Percentiles rank a stretch among this genome's conserved stretches.
Conservation (phyloP, 192 early-diverging fungal genomes). For the Coemansia sp. region DNA sequence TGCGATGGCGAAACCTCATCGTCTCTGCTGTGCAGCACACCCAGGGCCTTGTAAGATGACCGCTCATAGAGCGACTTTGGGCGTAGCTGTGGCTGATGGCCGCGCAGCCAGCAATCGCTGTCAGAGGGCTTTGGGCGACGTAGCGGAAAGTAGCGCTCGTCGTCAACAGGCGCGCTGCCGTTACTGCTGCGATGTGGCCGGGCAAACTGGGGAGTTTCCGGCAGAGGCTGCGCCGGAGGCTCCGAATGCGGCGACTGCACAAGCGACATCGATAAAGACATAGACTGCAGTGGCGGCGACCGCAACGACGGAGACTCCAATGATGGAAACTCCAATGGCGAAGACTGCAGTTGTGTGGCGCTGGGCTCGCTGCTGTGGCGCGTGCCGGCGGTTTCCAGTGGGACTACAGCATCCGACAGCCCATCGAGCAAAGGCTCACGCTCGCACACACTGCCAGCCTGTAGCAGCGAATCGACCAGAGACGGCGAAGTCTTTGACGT, state of each 20-base stretch:
- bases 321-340: too few species aligned
- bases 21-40: not conserved
- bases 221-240: slow-evolving; percentile 4
- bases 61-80: slow-evolving; percentile 50
- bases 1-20: slow-evolving; percentile 11
- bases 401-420: not conserved
- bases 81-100: slow-evolving; percentile 10
- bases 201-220: slow-evolving; percentile 2
- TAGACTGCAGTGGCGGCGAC: not conserved
- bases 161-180: not conserved
- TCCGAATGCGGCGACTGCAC: slow-evolving; percentile 3
- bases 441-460: not conserved
- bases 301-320: too few species aligned
- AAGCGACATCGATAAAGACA: not conserved
- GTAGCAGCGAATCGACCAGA: slow-evolving; percentile 13
- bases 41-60: slow-evolving; percentile 8
- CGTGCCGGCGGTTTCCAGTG: not conserved
- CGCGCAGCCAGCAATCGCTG: not conserved
- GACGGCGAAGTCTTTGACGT: slow-evolving; percentile 10
- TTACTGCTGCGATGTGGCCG: not conserved
- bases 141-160: not conserved
- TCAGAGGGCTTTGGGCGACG: slow-evolving; percentile 1
- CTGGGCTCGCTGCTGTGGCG: slow-evolving; percentile 8
- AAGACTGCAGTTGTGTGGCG: slow-evolving; percentile 2
- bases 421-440: not conserved